These are phyloP conservation scores for Capniomyces stellatus DNA, from an alignment of 371 early-diverging fungal species.

Conservation along the genomic window DNA sequence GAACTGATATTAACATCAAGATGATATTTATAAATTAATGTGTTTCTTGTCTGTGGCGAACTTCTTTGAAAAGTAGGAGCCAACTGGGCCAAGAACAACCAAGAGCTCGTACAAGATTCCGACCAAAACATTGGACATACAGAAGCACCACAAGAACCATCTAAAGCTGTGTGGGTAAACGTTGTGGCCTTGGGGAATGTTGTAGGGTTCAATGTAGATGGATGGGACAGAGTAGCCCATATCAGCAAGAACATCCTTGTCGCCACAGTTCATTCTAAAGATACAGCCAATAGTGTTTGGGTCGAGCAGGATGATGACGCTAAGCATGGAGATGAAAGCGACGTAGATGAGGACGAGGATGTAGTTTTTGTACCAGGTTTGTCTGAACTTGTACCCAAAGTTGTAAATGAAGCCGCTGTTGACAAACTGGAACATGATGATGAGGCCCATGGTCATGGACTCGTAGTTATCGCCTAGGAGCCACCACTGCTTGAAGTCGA, in stretches of 20 bases:
- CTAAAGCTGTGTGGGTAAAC: conserved; percentile 28
- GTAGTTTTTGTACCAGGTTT: conserved; percentile 41
- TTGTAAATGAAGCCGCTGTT: conserved; percentile 43
- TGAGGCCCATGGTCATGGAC: conserved; percentile 32
- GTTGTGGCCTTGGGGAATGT: conserved; percentile 38
- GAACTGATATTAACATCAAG: too few species aligned
- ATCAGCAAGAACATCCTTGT: conserved; percentile 23
- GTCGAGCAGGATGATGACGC: conserved; percentile 35
- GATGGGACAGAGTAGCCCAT: conserved; percentile 25
- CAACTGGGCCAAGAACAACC: conserved; percentile 3
- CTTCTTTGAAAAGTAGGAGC: background rate
- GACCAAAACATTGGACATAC: background rate
- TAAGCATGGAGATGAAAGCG: conserved; percentile 31
- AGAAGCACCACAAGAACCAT: background rate
- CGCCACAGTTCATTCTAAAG: conserved; percentile 63
- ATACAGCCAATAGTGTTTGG: conserved; percentile 49
- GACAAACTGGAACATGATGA: conserved; percentile 41
- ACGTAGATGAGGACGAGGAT: conserved; percentile 34
- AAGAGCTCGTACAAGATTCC: conserved; percentile 4
- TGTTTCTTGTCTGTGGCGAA: background rate
- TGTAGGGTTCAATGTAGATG: conserved; percentile 28
- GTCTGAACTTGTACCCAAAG: conserved; percentile 43
- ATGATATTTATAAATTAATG: too few species aligned
- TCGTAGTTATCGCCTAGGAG: conserved; percentile 60
- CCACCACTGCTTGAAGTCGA: conserved; percentile 52